Evolutionary conservation across 1,139 yeast species (phyloP), one percentile per base, ranked within the genome.

Genomic region (Taiozyma sp.): DNA sequence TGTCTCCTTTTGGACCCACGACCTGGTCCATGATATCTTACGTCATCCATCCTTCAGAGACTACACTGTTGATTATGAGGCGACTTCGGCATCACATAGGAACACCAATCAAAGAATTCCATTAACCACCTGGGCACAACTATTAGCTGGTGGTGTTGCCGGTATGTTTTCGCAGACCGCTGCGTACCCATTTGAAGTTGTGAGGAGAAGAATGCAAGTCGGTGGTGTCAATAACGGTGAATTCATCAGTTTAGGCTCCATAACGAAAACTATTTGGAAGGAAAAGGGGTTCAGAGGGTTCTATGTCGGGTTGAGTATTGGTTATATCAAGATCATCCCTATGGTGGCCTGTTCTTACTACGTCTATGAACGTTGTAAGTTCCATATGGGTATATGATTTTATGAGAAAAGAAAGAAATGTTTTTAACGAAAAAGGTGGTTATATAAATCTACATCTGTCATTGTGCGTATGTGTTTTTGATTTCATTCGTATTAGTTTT

Each of bases 311-410:
- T 76, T 93, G 63, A 85, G 95, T 59, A 93, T 95, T 60, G 99
- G 99, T 1, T 93, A 91, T 67, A 80, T 93, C 63, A 93, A 93
- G 70, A 96, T 93, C 44, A 83, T 88, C 23, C 99, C 99, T 19
- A 93, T 93, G 99, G 93, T 85, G 64, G 96, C 98, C 48, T 92
- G 98, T 68, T 87, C 97, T 16, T 93, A 92, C 69, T 92, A 83
- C 67, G 97, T 92, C 36, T 93, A 93, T 69, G 99, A 93, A 70
- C 77, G 97, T 56, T 77, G 85, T 70, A 93, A 93, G 71, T 71
- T 74, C 58, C 65, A 75, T 46, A 70, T 90, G 55, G 88, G 88
- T 16, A 45, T 51, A n/a, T 51, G 43, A 44, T 14, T n/a, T 30
- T 16, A n/a, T 19, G 10, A 41, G 39, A n/a, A n/a, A n/a, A n/a